A percentile compares a stretch with the other conserved stretches of the same genome.
These are phyloP conservation scores for Penicillium sp. DNA, from an alignment of 2,329 filamentous ascomycete species.

Conservation along the genomic window DNA sequence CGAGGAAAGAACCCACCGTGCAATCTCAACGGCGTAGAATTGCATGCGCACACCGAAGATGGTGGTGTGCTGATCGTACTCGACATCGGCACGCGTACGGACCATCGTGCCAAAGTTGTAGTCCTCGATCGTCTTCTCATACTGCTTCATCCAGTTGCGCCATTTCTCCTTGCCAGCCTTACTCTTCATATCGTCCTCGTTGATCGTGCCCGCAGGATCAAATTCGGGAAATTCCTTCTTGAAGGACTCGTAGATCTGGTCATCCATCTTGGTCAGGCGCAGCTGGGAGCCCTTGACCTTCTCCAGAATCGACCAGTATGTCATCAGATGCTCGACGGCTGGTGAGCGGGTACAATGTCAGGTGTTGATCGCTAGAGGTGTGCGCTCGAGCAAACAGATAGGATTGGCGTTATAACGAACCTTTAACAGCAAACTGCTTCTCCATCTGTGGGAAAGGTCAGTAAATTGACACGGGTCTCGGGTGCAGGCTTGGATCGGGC, in stretches of 20 bases:
- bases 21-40: constrained; percentile 79
- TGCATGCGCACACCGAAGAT: constrained; percentile 90
- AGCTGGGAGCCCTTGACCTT: constrained; percentile 86
- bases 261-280: constrained; percentile 89
- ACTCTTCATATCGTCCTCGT: constrained; percentile 98
- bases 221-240: constrained; percentile 89
- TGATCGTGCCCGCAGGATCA: constrained; percentile 75
- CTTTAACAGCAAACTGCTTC: constrained; percentile 98
- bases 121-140: constrained; percentile 94
- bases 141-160: constrained; percentile 91
- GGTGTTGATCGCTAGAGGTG: background rate
- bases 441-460: constrained; percentile 70
- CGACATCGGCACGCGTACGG: constrained; percentile 73
- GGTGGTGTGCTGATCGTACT: constrained; percentile 86
- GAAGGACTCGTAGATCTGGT: constrained; percentile 92
- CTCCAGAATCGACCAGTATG: constrained; percentile 95
- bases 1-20: constrained; percentile 56
- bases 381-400: background rate
- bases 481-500: background rate
- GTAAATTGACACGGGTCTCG: constrained; percentile 9
- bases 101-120: constrained; percentile 98
- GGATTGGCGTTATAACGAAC: constrained; percentile 47
- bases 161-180: constrained; percentile 91
- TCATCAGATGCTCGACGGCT: constrained; percentile 92
- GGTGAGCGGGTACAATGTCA: constrained; percentile 12